These are phyloP conservation scores for Sanguinoderma infundibulare DNA, from an alignment of 1,284 basidiomycete genomes.

Conservation along the genomic window DNA sequence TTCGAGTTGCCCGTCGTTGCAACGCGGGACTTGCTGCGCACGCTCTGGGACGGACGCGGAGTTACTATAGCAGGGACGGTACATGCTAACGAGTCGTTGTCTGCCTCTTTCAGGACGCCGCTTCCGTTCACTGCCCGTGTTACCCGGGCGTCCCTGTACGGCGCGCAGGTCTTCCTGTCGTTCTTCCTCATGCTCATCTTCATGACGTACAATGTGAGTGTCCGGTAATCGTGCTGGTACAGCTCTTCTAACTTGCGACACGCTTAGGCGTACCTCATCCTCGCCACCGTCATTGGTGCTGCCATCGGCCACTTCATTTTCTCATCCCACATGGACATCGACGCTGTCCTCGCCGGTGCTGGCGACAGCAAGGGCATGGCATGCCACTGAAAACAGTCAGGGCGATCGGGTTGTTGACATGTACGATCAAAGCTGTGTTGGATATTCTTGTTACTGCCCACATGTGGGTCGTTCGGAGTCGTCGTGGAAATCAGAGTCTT, in stretches of 20 bases:
- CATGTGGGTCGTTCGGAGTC: neutral
- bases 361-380: conserved; percentile 59
- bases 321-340: conserved; percentile 59
- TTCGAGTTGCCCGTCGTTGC: neutral
- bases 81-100: conserved; percentile 10
- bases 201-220: conserved; percentile 83
- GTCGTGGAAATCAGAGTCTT: neutral
- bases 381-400: conserved; percentile 44
- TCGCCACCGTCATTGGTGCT: conserved; percentile 74
- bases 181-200: conserved; percentile 90
- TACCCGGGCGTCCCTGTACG: conserved; percentile 69
- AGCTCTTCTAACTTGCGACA: neutral
- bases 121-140: conserved; percentile 57
- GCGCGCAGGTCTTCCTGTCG: conserved; percentile 68
- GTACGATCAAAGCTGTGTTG: conserved; percentile 19
- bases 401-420: neutral
- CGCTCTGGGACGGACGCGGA: neutral
- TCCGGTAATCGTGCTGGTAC: neutral
- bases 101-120: conserved; percentile 39
- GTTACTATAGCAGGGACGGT: neutral
- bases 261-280: conserved; percentile 75
- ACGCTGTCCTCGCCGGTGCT: conserved; percentile 52
- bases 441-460: neutral
- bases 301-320: conserved; percentile 76
- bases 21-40: neutral